These are phyloP conservation scores for Neofusicoccum sp. DNA, from an alignment of 2,329 filamentous ascomycete species.

Conservation along the genomic window DNA sequence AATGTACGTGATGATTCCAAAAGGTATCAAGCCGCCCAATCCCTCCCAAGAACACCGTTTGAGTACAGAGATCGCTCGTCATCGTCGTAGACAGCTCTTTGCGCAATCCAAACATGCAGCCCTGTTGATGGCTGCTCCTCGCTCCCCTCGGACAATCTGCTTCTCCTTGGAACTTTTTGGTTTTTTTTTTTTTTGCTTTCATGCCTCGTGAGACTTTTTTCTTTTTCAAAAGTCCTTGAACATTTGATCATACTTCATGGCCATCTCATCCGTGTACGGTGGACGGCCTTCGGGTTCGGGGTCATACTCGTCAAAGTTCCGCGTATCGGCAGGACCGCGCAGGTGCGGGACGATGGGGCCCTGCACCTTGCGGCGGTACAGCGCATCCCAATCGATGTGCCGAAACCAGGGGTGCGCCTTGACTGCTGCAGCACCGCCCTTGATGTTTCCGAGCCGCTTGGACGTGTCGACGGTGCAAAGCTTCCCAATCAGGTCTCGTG, in stretches of 20 bases:
- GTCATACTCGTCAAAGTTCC: constrained; percentile 82
- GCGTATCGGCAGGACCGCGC: constrained; percentile 68
- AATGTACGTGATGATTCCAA: constrained; percentile 18
- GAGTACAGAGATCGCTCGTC: constrained; percentile 12
- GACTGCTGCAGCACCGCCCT: constrained; percentile 68
- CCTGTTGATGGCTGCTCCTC: background rate
- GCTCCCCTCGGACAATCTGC: background rate
- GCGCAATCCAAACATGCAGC: background rate
- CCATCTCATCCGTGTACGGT: constrained; percentile 67
- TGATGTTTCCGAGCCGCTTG: constrained; percentile 74
- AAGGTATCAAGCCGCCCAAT: constrained; percentile 17
- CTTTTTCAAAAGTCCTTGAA: constrained; percentile 66
- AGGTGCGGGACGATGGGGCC: constrained; percentile 77
- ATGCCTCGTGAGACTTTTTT: background rate
- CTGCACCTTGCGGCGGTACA: constrained; percentile 61
- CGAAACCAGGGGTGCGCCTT: constrained; percentile 76
- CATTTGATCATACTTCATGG: constrained; percentile 65
- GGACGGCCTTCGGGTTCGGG: constrained; percentile 67
- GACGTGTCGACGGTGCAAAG: constrained; percentile 79
- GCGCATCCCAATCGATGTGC: constrained; percentile 70
- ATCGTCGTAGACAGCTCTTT: constrained; percentile 10
- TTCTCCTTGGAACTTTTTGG: background rate
- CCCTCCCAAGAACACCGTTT: background rate
- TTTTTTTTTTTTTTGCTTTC: background rate
- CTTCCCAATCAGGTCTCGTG: constrained; percentile 71